Base-by-base conservation (phyloP, 768 basidiomycete genomes). In the Cystoderma amianthinum region DNA sequence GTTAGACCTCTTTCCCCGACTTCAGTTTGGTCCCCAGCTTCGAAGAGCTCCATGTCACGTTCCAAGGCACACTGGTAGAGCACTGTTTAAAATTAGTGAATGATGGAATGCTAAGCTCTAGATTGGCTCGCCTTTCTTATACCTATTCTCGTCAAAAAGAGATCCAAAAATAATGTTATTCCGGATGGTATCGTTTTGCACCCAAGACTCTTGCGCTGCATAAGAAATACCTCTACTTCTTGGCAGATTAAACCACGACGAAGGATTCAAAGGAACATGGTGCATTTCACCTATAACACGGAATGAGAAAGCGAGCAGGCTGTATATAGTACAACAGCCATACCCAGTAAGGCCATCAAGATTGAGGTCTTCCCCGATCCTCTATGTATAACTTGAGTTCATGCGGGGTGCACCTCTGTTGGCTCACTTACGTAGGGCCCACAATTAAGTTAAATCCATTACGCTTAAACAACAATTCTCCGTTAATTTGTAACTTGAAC, bases 161-260 rank as follows among this genome's bases (percentile, higher is more conserved):
- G 74, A 61, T 22, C 86, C 85, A 41, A 92, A 92, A 32, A 84
- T 62, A 43, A 93, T 83, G 51, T 92, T 92, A 32, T 89, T 82
- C 68, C 23, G 20, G 21, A 42, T 36, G 9, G 39, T 41, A 7
- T 12, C 39, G 18, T 41, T 40, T 32, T 40, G 39, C 5, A 40
- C 39, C 39, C 39, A 40, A 28, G 39, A 40, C 23, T 40, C 39
- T 32, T 40, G 39, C 18, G 39, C 39, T 6, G 39, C 39, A 40
- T 40, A 40, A 5, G 39, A 21, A n/a, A 40, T 25, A 6, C 39
- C 39, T 15, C 13, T 12, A 28, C 6, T 15, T 15, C 39, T 21
- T 28, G 39, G 39, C 5, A 40, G 13, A 20, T 19, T 32, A 25
- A 40, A 40, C 22, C 39, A 28, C 6, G 39, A 40, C 6, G n/a